phyloP scores from a whole-genome alignment of 306 rosid species.

The Albizia julibrissin region DNA sequence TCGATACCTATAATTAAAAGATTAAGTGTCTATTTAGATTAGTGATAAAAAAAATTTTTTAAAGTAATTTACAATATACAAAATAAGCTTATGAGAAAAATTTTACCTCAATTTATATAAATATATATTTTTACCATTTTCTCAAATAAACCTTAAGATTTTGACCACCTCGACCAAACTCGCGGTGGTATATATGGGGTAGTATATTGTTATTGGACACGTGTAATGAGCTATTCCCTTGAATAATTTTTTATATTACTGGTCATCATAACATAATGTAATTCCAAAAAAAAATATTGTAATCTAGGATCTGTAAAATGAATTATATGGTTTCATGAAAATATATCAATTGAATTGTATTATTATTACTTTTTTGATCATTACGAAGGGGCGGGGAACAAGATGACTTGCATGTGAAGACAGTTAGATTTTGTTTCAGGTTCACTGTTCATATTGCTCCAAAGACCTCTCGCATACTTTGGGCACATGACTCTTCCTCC shows the following conservation, averaged over 20 bases:
- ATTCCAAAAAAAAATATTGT: neutral
- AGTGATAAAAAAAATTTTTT: too few relatives aligned
- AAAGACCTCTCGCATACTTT: neutral
- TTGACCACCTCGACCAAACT: too few relatives aligned
- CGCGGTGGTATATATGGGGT: too few relatives aligned
- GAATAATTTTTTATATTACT: too few relatives aligned
- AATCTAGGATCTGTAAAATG: neutral
- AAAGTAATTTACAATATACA: too few relatives aligned
- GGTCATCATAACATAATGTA: neutral
- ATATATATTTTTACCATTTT: too few relatives aligned
- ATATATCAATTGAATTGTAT: neutral
- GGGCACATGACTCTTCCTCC: neutral
- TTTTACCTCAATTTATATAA: too few relatives aligned
- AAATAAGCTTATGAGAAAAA: too few relatives aligned
- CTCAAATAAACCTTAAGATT: too few relatives aligned
- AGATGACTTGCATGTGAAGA: constrained; percentile 25
- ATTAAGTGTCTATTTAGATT: too few relatives aligned
- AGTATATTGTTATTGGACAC: too few relatives aligned
- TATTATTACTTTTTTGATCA: neutral
- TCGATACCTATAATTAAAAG: too few relatives aligned
- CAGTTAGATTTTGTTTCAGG: neutral
- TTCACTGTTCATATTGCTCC: neutral
- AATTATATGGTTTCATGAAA: neutral
- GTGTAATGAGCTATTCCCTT: neutral
- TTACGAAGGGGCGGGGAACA: neutral